These are phyloP conservation scores for Heliamphora pulchella DNA, from an alignment of 179 eudicot genomes.

Conservation along the genomic window DNA sequence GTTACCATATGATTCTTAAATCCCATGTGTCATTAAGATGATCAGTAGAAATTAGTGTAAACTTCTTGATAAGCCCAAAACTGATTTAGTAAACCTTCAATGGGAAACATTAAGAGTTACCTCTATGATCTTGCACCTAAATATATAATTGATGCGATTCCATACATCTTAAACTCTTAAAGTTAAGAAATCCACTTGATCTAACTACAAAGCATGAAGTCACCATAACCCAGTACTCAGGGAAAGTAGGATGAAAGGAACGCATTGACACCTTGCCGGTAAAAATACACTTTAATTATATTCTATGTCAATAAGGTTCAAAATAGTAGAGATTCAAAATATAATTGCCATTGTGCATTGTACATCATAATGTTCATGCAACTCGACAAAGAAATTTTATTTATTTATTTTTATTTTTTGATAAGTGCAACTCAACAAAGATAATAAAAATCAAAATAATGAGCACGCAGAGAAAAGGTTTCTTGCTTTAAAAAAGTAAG, in stretches of 20 bases:
- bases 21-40: neutral
- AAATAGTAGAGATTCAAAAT: too few species aligned
- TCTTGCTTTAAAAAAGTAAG: too few species aligned
- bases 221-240: neutral
- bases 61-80: neutral
- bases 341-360: too few species aligned
- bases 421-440: neutral
- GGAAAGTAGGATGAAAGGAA: neutral
- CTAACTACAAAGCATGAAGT: neutral
- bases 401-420: too few species aligned
- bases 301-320: too few species aligned
- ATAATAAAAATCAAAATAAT: too few species aligned
- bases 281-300: too few species aligned
- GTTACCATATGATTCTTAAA: neutral
- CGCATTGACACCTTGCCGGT: neutral
- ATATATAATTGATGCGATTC: neutral
- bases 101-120: neutral
- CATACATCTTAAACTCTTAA: too few species aligned
- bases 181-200: neutral
- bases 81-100: neutral
- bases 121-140: conserved; percentile 1
- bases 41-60: neutral
- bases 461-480: neutral
- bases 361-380: neutral
- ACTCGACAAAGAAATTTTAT: neutral